Percentiles rank a stretch among this genome's conserved stretches.
phyloP scores from a whole-genome alignment of 345 rosid genomes.

The Luvunga scandens region DNA sequence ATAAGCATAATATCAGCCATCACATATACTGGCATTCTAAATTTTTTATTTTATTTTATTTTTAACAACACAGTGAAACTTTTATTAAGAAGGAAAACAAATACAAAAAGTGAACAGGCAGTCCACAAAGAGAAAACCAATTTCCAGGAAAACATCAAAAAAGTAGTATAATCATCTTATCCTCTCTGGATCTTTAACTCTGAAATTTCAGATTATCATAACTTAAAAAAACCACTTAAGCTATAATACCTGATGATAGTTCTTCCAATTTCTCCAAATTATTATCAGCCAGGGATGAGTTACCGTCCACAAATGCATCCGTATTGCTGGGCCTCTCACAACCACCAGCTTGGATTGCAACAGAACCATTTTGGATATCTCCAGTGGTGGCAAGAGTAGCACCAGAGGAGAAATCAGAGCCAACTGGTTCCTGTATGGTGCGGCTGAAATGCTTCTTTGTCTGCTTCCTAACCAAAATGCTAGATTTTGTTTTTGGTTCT shows the following conservation, averaged over 20 bases:
- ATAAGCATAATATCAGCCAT: not conserved
- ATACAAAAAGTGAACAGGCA: no score
- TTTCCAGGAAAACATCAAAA: not conserved
- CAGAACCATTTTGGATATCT: constrained; percentile 42
- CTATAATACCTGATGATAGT: constrained; percentile 52
- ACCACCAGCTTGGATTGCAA: constrained; percentile 37
- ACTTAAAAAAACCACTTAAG: not conserved
- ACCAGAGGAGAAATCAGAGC: constrained; percentile 64
- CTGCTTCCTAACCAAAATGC: constrained; percentile 49
- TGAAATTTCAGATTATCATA: not conserved
- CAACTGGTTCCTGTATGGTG: constrained; percentile 45
- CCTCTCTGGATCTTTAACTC: not conserved
- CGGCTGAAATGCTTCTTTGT: constrained; percentile 49
- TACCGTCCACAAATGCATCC: constrained; percentile 50
- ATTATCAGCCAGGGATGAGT: constrained; percentile 41
- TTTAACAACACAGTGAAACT: no score
- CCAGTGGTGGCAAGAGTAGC: constrained; percentile 57
- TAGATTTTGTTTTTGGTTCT: constrained; percentile 44
- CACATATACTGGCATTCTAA: not conserved
- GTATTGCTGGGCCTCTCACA: constrained; percentile 46
- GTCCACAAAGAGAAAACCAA: no score
- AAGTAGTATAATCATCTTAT: not conserved
- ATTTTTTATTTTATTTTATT: not conserved
- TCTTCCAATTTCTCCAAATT: constrained; percentile 68
- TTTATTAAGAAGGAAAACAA: no score